Percentiles rank a stretch among this genome's conserved stretches.
These are phyloP conservation scores for Pythium coloratum DNA, from an alignment of 352 stramenopile species.

Conservation along the genomic window DNA sequence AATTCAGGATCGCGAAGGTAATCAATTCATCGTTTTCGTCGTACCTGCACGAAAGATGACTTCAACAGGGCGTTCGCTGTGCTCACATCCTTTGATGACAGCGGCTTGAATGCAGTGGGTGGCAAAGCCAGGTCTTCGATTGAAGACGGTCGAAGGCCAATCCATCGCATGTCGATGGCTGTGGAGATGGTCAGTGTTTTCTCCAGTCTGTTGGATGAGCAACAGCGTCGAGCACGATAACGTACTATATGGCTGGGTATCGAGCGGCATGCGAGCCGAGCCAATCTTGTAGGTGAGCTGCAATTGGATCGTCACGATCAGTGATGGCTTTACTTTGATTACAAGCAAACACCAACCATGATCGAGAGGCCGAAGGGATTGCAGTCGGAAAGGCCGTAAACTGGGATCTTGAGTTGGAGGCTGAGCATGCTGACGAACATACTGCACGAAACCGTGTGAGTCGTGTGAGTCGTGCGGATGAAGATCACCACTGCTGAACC, in stretches of 20 bases:
- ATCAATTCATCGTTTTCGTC: too few relatives aligned
- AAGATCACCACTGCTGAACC: background rate
- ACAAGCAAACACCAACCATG: constrained; percentile 46
- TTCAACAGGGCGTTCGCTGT: constrained; percentile 43
- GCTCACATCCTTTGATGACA: constrained; percentile 55
- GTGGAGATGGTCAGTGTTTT: background rate
- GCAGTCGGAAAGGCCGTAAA: constrained; percentile 92
- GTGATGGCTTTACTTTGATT: too few relatives aligned
- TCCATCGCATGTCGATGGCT: constrained; percentile 89
- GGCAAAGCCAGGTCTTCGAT: constrained; percentile 50
- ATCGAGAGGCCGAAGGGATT: constrained; percentile 95
- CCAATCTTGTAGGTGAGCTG: constrained; percentile 91
- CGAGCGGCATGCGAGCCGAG: constrained; percentile 81
- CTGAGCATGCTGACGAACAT: constrained; percentile 86
- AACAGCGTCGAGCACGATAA: background rate
- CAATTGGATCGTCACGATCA: background rate
- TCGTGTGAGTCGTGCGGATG: background rate
- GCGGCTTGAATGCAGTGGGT: constrained; percentile 48
- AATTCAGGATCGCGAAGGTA: too few relatives aligned
- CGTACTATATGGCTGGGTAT: constrained; percentile 61
- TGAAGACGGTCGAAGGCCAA: constrained; percentile 90
- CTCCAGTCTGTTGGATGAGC: too few relatives aligned
- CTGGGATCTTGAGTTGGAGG: constrained; percentile 73
- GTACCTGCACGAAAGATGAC: constrained; percentile 67
- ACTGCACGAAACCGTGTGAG: constrained; percentile 26